A percentile compares a stretch with the other conserved stretches of the same genome.
phyloP scores from a whole-genome alignment of 2,329 filamentous ascomycete species.

The Aspergillus tamarii region DNA sequence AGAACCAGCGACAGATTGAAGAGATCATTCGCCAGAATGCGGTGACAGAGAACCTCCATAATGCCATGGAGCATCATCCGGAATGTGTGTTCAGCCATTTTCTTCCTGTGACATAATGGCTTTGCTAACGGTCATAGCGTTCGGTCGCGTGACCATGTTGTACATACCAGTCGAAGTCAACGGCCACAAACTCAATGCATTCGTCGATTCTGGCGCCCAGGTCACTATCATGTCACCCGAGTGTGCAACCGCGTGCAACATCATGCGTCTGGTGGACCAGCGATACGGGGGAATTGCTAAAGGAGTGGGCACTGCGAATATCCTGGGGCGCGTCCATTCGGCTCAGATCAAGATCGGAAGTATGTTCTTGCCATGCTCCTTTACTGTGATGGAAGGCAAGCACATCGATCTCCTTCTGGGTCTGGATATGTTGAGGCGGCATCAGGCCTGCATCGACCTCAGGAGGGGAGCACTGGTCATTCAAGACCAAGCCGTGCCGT shows the following conservation, averaged over 20 bases:
- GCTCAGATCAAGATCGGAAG: constrained; percentile 92
- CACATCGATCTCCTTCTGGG: constrained; percentile 91
- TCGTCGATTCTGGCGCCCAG: constrained; percentile 96
- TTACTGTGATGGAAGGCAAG: constrained; percentile 99
- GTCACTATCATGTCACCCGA: constrained; percentile 98
- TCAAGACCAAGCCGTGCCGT: constrained; percentile 83
- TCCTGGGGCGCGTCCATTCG: constrained; percentile 92
- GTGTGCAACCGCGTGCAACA: constrained; percentile 88
- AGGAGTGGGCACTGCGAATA: constrained; percentile 91
- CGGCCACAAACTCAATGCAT: constrained; percentile 85
- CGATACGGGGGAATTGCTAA: constrained; percentile 90
- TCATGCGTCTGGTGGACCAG: constrained; percentile 93
- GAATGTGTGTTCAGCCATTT: constrained; percentile 67
- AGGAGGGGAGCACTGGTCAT: constrained; percentile 83
- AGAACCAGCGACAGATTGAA: constrained; percentile 88
- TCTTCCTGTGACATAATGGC: constrained; percentile 3
- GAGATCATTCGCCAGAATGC: constrained; percentile 95
- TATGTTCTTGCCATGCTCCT: constrained; percentile 87
- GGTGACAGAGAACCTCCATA: constrained; percentile 93
- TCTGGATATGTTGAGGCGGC: constrained; percentile 94
- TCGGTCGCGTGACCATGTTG: constrained; percentile 92
- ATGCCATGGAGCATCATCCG: constrained; percentile 95
- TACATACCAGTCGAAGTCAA: constrained; percentile 97
- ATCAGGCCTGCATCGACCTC: constrained; percentile 91
- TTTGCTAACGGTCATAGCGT: constrained; percentile 60